phyloP scores from a whole-genome alignment of 495 filamentous ascomycete genomes.

The Penicillium bialowiezense region DNA sequence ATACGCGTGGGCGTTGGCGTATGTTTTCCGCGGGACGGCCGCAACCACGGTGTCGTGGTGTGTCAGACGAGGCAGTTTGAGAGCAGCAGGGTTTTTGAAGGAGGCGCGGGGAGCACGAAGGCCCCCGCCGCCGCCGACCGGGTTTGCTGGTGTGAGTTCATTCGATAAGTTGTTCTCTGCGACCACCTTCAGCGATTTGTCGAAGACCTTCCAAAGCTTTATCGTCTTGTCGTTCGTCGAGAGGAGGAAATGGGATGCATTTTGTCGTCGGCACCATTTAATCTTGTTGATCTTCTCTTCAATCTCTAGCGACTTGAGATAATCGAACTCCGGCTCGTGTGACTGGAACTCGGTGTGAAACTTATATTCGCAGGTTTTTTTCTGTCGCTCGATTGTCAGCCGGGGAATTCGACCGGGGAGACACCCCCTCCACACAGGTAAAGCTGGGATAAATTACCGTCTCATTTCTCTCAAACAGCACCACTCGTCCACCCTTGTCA shows the following conservation, averaged over 20 bases:
- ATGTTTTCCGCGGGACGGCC: slow-evolving; percentile 90
- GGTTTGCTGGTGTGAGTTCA: slow-evolving; percentile 80
- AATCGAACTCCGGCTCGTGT: slow-evolving; percentile 98
- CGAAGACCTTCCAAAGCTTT: slow-evolving; percentile 99
- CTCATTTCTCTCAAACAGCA: slow-evolving; percentile 96
- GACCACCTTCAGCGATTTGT: slow-evolving; percentile 98
- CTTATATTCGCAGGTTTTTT: slow-evolving; percentile 99
- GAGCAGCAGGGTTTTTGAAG: slow-evolving; percentile 75
- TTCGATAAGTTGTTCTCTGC: slow-evolving; percentile 98
- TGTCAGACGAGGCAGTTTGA: slow-evolving; percentile 92
- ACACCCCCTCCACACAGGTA: background rate
- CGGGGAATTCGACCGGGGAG: background rate
- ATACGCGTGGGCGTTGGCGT: slow-evolving; percentile 97
- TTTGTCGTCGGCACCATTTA: slow-evolving; percentile 98
- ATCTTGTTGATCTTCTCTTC: slow-evolving; percentile 99
- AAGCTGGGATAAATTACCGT: slow-evolving; percentile 55
- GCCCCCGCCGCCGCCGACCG: slow-evolving; percentile 70
- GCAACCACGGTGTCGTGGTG: slow-evolving; percentile 99
- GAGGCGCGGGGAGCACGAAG: slow-evolving; percentile 67
- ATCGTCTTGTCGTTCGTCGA: slow-evolving; percentile 99
- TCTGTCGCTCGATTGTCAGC: slow-evolving; percentile 51
- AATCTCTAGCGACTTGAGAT: slow-evolving; percentile 97
- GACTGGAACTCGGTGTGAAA: slow-evolving; percentile 99
- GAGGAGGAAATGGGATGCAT: slow-evolving; percentile 95
- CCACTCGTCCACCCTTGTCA: slow-evolving; percentile 95